These are phyloP conservation scores for Agapanthus africanus DNA, from an alignment of 106 monocot genomes.

Conservation along the genomic window DNA sequence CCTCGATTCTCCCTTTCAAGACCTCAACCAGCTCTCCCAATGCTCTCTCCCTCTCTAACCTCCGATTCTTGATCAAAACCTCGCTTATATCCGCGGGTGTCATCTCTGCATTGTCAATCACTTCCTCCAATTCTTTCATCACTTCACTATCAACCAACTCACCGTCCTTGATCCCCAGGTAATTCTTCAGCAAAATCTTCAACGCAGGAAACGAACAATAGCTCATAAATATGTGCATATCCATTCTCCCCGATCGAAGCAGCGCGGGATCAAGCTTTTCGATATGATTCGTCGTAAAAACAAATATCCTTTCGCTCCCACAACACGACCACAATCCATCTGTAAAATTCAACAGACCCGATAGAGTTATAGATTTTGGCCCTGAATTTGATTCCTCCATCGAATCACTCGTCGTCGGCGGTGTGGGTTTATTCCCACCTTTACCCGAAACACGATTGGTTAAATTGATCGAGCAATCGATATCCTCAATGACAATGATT, in stretches of 20 bases:
- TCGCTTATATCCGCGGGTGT: slow-evolving; percentile 85
- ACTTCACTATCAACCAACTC: not conserved
- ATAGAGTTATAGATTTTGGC: not conserved
- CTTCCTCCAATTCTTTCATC: slow-evolving; percentile 39
- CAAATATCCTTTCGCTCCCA: slow-evolving; percentile 69
- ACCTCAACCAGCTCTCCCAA: slow-evolving; percentile 28
- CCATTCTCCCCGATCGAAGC: slow-evolving; percentile 75
- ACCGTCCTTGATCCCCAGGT: slow-evolving; percentile 35
- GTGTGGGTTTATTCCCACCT: not conserved
- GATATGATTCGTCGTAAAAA: slow-evolving; percentile 75
- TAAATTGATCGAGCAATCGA: not conserved
- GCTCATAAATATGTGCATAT: slow-evolving; percentile 80
- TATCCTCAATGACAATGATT: slow-evolving; percentile 4
- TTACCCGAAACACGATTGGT: not conserved
- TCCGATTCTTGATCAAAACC: slow-evolving; percentile 65
- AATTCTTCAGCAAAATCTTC: slow-evolving; percentile 64
- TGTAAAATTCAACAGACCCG: slow-evolving; percentile 12
- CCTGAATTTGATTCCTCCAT: not conserved
- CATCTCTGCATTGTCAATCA: slow-evolving; percentile 44
- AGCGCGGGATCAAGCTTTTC: slow-evolving; percentile 65
- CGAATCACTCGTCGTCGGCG: not conserved
- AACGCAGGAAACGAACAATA: slow-evolving; percentile 59
- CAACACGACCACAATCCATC: slow-evolving; percentile 89
- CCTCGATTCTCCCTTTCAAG: slow-evolving; percentile 19
- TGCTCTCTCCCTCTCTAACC: slow-evolving; percentile 31